Conservation (phyloP, 75 land plant species). For the Gnetum montanum region DNA sequence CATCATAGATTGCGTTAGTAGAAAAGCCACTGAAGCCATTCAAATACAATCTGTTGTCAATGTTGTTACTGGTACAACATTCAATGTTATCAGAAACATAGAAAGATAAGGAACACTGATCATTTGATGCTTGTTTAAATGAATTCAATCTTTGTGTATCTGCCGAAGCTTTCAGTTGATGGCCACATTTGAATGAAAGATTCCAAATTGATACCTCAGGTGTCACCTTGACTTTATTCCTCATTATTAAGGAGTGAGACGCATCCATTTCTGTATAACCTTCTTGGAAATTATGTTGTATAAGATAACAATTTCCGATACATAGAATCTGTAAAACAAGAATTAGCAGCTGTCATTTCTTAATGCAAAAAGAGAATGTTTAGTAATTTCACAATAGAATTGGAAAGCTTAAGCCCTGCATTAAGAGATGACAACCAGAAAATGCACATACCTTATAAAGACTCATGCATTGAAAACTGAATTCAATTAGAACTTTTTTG, state of each 20-base stretch:
- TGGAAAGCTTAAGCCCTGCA: neutral
- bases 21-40: neutral
- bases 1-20: neutral
- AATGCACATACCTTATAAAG: constrained; percentile 3
- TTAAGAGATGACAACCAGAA: no score
- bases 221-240: constrained; percentile 2
- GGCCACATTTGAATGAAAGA: neutral
- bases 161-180: no score
- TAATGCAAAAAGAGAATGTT: neutral
- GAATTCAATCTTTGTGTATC: no score
- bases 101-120: neutral
- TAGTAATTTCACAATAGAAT: neutral
- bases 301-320: constrained; percentile 17
- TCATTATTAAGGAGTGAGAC: neutral
- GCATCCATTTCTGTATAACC: neutral
- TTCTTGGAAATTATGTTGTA: neutral
- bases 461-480: neutral
- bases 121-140: no score
- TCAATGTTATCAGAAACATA: neutral
- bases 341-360: neutral
- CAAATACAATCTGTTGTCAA: neutral
- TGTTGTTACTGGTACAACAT: neutral
- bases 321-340: constrained; percentile 10
- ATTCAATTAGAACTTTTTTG: constrained; percentile 7
- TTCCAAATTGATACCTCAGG: constrained; percentile 2